Percentiles rank a stretch among this genome's conserved stretches.
These are phyloP conservation scores for Polymyxa betae DNA, from an alignment of 208 protist genomes.

Conservation along the genomic window DNA sequence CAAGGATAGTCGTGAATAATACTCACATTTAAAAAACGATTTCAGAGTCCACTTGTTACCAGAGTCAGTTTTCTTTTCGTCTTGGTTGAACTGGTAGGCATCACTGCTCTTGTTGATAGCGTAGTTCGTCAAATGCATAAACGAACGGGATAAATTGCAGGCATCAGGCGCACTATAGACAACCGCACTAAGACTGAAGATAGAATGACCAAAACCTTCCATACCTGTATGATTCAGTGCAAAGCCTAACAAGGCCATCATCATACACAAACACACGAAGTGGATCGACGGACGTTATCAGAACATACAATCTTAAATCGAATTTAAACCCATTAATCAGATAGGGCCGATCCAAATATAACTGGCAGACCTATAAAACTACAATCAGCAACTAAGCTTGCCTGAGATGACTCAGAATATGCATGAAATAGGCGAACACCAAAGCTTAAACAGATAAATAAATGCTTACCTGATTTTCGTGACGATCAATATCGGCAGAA, in stretches of 20 bases:
- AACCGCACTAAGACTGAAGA: conserved; percentile 67
- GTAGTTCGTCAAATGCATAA: conserved; percentile 69
- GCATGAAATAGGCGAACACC: too few species aligned
- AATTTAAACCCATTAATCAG: conserved; percentile 57
- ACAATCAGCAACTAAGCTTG: neutral
- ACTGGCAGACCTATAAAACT: neutral
- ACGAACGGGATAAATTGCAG: conserved; percentile 55
- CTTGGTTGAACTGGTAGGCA: conserved; percentile 65
- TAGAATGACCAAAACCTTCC: conserved; percentile 64
- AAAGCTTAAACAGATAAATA: too few species aligned
- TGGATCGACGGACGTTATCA: conserved; percentile 59
- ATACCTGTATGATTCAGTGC: conserved; percentile 66
- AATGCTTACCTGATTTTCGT: conserved; percentile 9
- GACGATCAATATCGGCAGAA: neutral
- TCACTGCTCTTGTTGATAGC: conserved; percentile 68
- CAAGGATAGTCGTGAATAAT: conserved; percentile 18
- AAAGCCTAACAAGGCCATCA: conserved; percentile 67
- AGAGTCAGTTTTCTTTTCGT: neutral
- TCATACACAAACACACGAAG: conserved; percentile 68
- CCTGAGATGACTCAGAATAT: too few species aligned
- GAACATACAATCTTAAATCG: conserved; percentile 53
- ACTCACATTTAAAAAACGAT: neutral
- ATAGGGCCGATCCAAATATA: conserved; percentile 49
- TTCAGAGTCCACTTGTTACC: conserved; percentile 51
- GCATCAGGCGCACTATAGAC: conserved; percentile 55